Evolutionary conservation across 192 early-diverging fungal species (phyloP).

Genomic region (Pilaira anomala): DNA sequence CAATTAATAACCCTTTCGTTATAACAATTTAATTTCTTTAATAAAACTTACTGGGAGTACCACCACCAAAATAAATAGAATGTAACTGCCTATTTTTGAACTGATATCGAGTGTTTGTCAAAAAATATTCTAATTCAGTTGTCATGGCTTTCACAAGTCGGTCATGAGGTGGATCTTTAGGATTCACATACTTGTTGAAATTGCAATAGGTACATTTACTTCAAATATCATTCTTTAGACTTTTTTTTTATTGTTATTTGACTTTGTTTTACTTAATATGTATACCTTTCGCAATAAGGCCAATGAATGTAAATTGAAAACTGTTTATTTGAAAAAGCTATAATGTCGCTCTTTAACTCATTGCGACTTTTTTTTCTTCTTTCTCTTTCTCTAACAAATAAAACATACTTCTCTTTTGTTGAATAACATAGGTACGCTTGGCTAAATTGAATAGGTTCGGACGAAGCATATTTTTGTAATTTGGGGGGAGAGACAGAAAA

Average conservation of each 20-base stretch:
- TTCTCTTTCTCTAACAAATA: background rate
- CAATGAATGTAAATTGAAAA: slow-evolving; percentile 54
- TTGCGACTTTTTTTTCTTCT: slow-evolving; percentile 3
- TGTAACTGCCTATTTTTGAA: slow-evolving; percentile 34
- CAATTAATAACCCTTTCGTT: background rate
- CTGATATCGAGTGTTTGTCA: slow-evolving; percentile 30
- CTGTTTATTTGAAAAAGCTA: background rate
- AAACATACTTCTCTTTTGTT: background rate
- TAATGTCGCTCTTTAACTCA: slow-evolving; percentile 1
- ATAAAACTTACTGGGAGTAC: slow-evolving; percentile 47
- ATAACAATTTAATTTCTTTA: background rate
- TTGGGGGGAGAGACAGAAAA: background rate
- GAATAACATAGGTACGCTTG: background rate
- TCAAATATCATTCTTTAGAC: background rate
- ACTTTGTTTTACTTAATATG: background rate
- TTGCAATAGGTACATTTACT: slow-evolving; percentile 59
- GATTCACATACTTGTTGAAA: slow-evolving; percentile 57
- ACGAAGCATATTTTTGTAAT: background rate
- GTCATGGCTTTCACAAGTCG: slow-evolving; percentile 40
- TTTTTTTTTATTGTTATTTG: background rate
- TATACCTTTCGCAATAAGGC: slow-evolving; percentile 55
- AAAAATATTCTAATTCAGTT: slow-evolving; percentile 38
- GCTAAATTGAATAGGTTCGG: background rate
- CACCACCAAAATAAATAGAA: slow-evolving; percentile 57
- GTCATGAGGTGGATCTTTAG: slow-evolving; percentile 38